Percentiles rank a stretch among this genome's conserved stretches.
phyloP scores from a whole-genome alignment of 2,329 filamentous ascomycete genomes.

The Fusarium luffae region DNA sequence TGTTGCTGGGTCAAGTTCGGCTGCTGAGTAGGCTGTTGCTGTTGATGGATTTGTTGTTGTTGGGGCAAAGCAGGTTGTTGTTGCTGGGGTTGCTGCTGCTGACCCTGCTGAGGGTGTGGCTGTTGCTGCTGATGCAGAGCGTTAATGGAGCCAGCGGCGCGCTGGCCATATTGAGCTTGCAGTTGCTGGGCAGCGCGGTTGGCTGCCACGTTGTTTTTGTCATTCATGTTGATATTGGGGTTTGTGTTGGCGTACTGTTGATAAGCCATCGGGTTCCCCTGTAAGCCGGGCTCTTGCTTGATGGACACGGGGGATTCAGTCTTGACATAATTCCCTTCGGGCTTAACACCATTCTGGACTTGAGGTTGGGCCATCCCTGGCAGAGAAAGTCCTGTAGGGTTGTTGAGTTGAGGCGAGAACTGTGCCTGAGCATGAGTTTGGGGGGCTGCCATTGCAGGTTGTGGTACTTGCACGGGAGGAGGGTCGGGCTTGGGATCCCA shows the following conservation, averaged over 20 bases:
- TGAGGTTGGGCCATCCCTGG: slow-evolving; percentile 46
- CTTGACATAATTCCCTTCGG: slow-evolving; percentile 59
- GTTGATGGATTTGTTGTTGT: slow-evolving; percentile 24
- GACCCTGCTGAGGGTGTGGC: slow-evolving; percentile 42
- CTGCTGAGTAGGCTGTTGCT: slow-evolving; percentile 44
- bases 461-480: slow-evolving; percentile 51
- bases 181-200: slow-evolving; percentile 68
- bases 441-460: slow-evolving; percentile 36
- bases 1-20: slow-evolving; percentile 46
- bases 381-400: slow-evolving; percentile 45
- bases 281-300: slow-evolving; percentile 58
- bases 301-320: slow-evolving; percentile 58
- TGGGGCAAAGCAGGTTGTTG: slow-evolving; percentile 45
- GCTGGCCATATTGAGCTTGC: slow-evolving; percentile 68
- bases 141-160: slow-evolving; percentile 74
- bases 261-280: slow-evolving; percentile 49
- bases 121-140: slow-evolving; percentile 62
- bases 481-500: slow-evolving; percentile 91
- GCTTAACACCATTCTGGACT: slow-evolving; percentile 54
- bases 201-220: slow-evolving; percentile 58
- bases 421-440: slow-evolving; percentile 48
- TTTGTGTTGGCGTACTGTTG: slow-evolving; percentile 46
- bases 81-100: slow-evolving; percentile 24
- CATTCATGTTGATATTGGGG: slow-evolving; percentile 41
- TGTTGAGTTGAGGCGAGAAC: slow-evolving; percentile 46